phyloP scores from a whole-genome alignment of 495 filamentous ascomycete species.

The Podospora fimiseda region DNA sequence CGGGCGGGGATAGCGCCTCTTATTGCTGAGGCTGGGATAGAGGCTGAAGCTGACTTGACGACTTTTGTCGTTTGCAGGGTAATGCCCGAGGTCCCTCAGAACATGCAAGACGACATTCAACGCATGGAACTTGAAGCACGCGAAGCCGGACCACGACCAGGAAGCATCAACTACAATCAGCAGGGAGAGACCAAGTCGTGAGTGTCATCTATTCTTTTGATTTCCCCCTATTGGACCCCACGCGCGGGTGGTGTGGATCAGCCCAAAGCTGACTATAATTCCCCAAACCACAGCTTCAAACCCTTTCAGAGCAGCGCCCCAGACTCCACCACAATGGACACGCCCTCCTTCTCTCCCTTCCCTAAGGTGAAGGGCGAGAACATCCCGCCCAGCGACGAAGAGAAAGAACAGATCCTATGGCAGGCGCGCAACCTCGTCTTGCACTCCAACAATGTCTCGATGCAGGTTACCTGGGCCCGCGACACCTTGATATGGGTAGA shows the following conservation, averaged over 20 bases:
- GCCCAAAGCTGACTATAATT: slow-evolving; percentile 13
- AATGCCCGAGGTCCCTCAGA: slow-evolving; percentile 56
- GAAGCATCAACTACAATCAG: slow-evolving; percentile 23
- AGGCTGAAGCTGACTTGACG: slow-evolving; percentile 16
- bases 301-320: slow-evolving; percentile 34
- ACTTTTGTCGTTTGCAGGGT: slow-evolving; percentile 35
- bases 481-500: slow-evolving; percentile 88
- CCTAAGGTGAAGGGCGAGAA: slow-evolving; percentile 81
- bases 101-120: slow-evolving; percentile 88
- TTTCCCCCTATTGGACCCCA: neutral
- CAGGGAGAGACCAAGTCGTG: slow-evolving; percentile 21
- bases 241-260: slow-evolving; percentile 18
- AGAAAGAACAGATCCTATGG: slow-evolving; percentile 82
- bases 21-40: slow-evolving; percentile 10
- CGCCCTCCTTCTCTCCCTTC: slow-evolving; percentile 85
- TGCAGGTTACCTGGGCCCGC: slow-evolving; percentile 95
- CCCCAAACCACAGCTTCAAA: slow-evolving; percentile 37
- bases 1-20: slow-evolving; percentile 10
- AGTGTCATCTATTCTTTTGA: slow-evolving; percentile 8
- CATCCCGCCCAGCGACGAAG: slow-evolving; percentile 89
- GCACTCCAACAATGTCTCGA: slow-evolving; percentile 89
- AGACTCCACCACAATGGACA: slow-evolving; percentile 38
- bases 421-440: slow-evolving; percentile 75
- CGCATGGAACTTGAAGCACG: slow-evolving; percentile 77
- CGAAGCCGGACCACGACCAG: slow-evolving; percentile 36